These are phyloP conservation scores for Coemansia asiatica DNA, from an alignment of 192 early-diverging fungal genomes.

Conservation along the genomic window DNA sequence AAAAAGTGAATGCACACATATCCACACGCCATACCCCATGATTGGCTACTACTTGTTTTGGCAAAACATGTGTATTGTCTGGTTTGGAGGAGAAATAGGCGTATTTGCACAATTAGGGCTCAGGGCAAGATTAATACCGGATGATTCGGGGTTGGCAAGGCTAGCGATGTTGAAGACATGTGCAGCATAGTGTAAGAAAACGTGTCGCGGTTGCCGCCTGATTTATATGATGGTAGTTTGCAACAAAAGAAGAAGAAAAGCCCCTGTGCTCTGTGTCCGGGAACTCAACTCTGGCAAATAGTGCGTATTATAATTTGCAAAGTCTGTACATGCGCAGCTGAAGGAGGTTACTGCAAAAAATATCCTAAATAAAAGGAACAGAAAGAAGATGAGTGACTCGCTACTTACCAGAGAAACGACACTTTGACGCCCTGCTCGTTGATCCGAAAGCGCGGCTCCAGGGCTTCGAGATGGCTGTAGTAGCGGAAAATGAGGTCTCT, in stretches of 20 bases:
- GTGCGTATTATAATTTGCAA: too few species aligned
- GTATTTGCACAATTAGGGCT: not conserved
- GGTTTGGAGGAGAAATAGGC: not conserved
- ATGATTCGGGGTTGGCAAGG: not conserved
- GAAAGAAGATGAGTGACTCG: not conserved
- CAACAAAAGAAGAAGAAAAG: too few species aligned
- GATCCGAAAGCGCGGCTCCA: constrained; percentile 90
- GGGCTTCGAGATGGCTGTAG: constrained; percentile 92
- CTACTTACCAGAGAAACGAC: constrained; percentile 82
- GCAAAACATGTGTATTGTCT: not conserved
- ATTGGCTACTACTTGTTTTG: not conserved
- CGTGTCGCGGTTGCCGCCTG: too few species aligned
- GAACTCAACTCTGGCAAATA: too few species aligned
- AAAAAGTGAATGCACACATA: not conserved
- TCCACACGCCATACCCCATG: constrained; percentile 3
- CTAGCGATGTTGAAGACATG: too few species aligned
- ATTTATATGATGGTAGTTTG: too few species aligned
- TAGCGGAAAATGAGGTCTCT: constrained; percentile 94
- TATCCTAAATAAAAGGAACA: not conserved
- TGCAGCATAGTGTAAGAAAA: too few species aligned
- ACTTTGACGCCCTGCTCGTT: constrained; percentile 91
- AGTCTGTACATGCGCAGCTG: too few species aligned
- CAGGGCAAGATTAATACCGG: not conserved
- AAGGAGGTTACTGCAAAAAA: too few species aligned
- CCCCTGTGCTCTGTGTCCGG: too few species aligned